phyloP scores from a whole-genome alignment of 1,139 yeast genomes.

The Schwanniomyces etchellsii region DNA sequence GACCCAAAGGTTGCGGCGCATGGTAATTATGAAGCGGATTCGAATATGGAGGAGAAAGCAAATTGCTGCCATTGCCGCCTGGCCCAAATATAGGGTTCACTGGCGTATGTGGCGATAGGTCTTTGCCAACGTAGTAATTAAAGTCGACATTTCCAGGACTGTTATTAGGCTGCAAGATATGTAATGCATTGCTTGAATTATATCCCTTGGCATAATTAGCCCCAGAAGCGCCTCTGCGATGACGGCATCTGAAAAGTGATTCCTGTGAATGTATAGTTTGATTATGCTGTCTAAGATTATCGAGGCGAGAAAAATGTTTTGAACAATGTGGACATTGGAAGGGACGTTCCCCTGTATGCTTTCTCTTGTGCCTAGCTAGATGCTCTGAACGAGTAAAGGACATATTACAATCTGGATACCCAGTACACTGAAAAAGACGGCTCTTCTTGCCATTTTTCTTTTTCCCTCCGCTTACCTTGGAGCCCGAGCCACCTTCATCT shows the following conservation, averaged over 20 bases:
- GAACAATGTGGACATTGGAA: constrained; percentile 82
- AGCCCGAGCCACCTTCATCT: background rate
- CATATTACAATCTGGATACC: constrained; percentile 85
- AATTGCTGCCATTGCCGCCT: constrained; percentile 2
- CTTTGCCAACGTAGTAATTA: no score
- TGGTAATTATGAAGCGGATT: constrained; percentile 5
- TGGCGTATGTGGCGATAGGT: constrained; percentile 8
- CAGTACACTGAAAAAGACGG: constrained; percentile 75
- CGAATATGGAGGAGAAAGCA: constrained; percentile 19
- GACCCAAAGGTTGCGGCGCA: background rate
- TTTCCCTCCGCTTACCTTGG: background rate
- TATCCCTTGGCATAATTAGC: background rate
- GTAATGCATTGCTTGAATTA: no score
- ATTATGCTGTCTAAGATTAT: constrained; percentile 85
- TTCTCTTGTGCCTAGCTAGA: constrained; percentile 84
- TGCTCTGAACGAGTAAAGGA: constrained; percentile 87
- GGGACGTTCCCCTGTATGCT: constrained; percentile 94
- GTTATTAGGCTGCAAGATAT: no score
- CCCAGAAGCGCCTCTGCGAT: background rate
- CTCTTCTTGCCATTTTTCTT: background rate
- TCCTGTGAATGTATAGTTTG: constrained; percentile 82
- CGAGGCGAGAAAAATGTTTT: constrained; percentile 76
- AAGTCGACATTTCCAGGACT: no score
- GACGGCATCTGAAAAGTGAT: background rate
- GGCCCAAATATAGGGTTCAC: constrained; percentile 5